Evolutionary conservation across 1,284 basidiomycete genomes (phyloP), one percentile per base, ranked within the genome.

Genomic region (Pyrrhoderma lamaoense): DNA sequence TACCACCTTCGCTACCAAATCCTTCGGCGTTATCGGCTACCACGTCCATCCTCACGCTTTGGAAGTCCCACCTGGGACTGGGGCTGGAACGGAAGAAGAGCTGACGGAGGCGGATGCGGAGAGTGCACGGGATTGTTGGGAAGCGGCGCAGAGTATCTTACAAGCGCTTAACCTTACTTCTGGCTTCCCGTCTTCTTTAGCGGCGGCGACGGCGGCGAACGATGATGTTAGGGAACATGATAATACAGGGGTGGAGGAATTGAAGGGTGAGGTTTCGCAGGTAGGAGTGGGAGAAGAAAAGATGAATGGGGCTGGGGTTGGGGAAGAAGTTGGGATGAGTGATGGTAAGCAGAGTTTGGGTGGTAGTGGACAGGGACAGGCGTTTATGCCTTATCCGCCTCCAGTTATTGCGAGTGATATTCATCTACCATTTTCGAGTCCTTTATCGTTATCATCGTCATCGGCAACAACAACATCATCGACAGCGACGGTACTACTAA

Each of bases 121-220:
- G 36, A 71, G 71, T 34, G 57, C 51, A 25, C 72, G 71, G 48
- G 79, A 82, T 54, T 79, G 80, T 13, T 86, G 82, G 74, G 77
- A 82, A 59, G 84, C 85, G 0, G 85, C 85, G 14, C 82, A 87
- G 59, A 82, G 77, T 57, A 86, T 88, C 45, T 70, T 88, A 49
- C 79, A 82, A 60, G 80, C 81, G 2, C 85, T 88, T 67, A 85
- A 86, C 62, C 83, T 85, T 58, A 77, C 76, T 3, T 31, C 27
- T 11, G 38, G 38, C 14, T 18, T 5, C 38, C 69, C 66, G 27
- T 62, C 81, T 38, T 65, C 75, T 25, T n/a, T n/a, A n/a, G n/a
- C n/a, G n/a, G n/a, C n/a, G n/a, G n/a, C n/a, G n/a, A n/a, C n/a
- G n/a, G n/a, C n/a, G n/a, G n/a, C n/a, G n/a, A n/a, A n/a, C n/a